A percentile compares a stretch with the other conserved stretches of the same genome.
Conservation (phyloP, 164 flowering plant species). For the Macadamia tetraphylla region DNA sequence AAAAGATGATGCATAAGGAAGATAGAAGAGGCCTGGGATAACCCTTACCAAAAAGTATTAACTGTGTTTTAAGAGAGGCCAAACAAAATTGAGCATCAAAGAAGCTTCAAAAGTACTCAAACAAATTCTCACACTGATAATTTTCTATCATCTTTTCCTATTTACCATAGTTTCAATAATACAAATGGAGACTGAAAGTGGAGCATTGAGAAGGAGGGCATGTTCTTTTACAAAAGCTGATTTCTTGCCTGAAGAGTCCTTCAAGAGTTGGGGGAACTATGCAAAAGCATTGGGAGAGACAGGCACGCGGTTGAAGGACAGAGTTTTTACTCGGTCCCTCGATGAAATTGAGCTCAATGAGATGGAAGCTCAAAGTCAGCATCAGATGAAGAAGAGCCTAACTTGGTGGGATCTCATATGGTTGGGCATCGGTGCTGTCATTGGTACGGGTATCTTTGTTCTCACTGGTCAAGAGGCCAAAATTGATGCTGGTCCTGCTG, state of each 20-base stretch:
- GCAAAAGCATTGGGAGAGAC: slow-evolving; percentile 27
- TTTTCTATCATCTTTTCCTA: too few species aligned
- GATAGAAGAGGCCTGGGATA: too few species aligned
- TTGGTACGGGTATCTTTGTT: slow-evolving; percentile 52
- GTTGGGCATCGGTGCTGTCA: slow-evolving; percentile 46
- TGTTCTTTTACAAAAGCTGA: slow-evolving; percentile 29
- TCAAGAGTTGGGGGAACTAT: slow-evolving; percentile 31
- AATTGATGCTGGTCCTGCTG: slow-evolving; percentile 42
- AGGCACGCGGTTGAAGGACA: slow-evolving; percentile 26
- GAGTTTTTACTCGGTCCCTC: slow-evolving; percentile 32
- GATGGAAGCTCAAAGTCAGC: slow-evolving; percentile 29
- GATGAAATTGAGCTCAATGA: slow-evolving; percentile 34
- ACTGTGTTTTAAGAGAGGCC: too few species aligned
- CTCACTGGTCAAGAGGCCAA: slow-evolving; percentile 41
- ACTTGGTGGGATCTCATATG: slow-evolving; percentile 53
- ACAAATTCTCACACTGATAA: too few species aligned
- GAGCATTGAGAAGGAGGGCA: slow-evolving; percentile 18
- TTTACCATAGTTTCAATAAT: not conserved
- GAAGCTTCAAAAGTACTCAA: too few species aligned
- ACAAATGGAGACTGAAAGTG: slow-evolving; percentile 3
- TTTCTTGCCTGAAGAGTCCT: slow-evolving; percentile 49
- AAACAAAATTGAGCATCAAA: too few species aligned
- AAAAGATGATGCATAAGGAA: too few species aligned
- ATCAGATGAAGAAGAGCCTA: slow-evolving; percentile 43
- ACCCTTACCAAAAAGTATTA: too few species aligned